A percentile compares a stretch with the other conserved stretches of the same genome.
Evolutionary conservation across 2,329 filamentous ascomycete species (phyloP).

Genomic region (Ramularia endophylla): DNA sequence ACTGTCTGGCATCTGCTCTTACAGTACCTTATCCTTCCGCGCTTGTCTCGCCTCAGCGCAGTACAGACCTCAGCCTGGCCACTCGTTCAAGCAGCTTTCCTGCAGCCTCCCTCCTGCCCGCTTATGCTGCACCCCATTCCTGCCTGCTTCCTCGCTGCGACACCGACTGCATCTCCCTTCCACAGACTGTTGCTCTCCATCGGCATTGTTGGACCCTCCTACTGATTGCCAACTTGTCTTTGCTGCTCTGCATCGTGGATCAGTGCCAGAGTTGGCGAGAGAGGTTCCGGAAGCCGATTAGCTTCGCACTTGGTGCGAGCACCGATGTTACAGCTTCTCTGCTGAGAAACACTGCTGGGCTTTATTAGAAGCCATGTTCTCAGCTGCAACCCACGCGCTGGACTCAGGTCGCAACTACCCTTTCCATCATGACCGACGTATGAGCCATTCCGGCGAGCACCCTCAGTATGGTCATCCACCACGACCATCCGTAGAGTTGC

Average conservation of each 20-base stretch:
- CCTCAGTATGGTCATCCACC: slow-evolving; percentile 12
- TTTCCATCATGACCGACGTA: slow-evolving; percentile 16
- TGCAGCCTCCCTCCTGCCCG: not conserved
- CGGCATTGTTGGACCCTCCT: not conserved
- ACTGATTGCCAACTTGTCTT: not conserved
- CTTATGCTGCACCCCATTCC: slow-evolving; percentile 3
- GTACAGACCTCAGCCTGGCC: slow-evolving; percentile 3
- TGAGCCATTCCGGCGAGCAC: slow-evolving; percentile 12
- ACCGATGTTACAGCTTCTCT: slow-evolving; percentile 3
- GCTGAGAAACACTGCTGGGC: slow-evolving; percentile 6
- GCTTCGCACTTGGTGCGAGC: not conserved
- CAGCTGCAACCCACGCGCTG: slow-evolving; percentile 5
- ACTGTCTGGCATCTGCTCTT: not conserved
- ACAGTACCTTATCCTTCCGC: not conserved
- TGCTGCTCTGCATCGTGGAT: slow-evolving; percentile 1
- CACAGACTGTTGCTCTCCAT: not conserved
- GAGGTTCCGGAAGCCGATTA: slow-evolving; percentile 1
- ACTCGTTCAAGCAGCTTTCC: slow-evolving; percentile 5
- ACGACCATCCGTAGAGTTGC: slow-evolving; percentile 18
- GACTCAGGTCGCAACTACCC: slow-evolving; percentile 7
- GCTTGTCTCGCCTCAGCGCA: slow-evolving; percentile 5
- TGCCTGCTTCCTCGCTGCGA: slow-evolving; percentile 1
- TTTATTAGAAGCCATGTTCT: slow-evolving; percentile 8
- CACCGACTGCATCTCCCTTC: not conserved
- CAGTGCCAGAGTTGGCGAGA: not conserved